phyloP scores from a whole-genome alignment of 805 yeast species.

The Metschnikowia cerradonensis region DNA sequence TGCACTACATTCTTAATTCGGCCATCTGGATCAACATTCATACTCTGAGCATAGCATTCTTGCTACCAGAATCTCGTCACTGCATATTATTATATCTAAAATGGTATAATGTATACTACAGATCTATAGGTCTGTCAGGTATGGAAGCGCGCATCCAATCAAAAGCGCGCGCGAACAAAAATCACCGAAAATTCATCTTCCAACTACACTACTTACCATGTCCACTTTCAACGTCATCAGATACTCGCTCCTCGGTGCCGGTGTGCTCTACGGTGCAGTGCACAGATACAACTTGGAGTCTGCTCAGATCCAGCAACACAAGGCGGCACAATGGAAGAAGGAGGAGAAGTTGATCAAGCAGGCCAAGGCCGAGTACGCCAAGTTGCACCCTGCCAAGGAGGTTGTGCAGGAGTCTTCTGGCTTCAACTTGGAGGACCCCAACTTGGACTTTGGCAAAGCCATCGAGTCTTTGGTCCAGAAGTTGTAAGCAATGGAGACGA shows the following conservation, averaged over 20 bases:
- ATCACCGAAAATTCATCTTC: conserved; percentile 2
- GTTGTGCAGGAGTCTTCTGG: conserved; percentile 31
- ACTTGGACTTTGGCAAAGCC: conserved; percentile 76
- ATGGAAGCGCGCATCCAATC: conserved; percentile 12
- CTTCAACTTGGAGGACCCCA: conserved; percentile 80
- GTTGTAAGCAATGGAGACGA: conserved; percentile 21
- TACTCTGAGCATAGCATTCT: no score
- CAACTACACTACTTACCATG: conserved; percentile 18
- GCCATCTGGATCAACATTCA: no score
- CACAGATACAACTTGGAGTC: conserved; percentile 70
- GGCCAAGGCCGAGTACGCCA: conserved; percentile 87
- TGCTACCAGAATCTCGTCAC: background rate
- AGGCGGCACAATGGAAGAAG: conserved; percentile 53
- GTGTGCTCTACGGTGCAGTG: conserved; percentile 82
- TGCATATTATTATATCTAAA: background rate
- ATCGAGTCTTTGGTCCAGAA: conserved; percentile 63
- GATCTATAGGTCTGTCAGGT: background rate
- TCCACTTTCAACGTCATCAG: conserved; percentile 69
- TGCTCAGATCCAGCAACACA: conserved; percentile 55
- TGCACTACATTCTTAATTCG: no score
- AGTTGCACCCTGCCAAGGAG: conserved; percentile 36
- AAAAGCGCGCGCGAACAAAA: conserved; percentile 9
- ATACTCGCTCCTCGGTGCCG: conserved; percentile 87
- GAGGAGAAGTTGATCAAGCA: conserved; percentile 74
- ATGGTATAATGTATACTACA: no score